Evolutionary conservation across 2,329 filamentous ascomycete species (phyloP).

Genomic region (Venturia carpophila): DNA sequence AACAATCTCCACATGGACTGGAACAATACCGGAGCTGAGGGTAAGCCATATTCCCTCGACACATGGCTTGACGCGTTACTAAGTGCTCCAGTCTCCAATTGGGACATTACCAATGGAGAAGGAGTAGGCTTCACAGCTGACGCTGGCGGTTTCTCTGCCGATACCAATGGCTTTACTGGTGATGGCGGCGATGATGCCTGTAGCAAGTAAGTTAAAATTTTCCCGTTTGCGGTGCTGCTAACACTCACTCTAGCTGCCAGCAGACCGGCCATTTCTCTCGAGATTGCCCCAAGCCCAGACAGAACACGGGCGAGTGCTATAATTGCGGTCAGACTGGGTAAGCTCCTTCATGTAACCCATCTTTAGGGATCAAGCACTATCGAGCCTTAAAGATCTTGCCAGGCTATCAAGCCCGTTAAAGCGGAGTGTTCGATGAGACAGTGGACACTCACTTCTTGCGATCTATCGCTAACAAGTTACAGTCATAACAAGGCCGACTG

Average conservation of each 20-base stretch:
- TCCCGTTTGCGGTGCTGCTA: neutral
- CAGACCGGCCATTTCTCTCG: constrained; percentile 40
- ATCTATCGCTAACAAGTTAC: neutral
- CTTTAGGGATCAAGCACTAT: neutral
- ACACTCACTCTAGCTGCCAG: constrained; percentile 30
- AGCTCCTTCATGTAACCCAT: constrained; percentile 19
- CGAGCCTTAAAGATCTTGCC: neutral
- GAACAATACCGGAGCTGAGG: neutral
- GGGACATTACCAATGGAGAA: neutral
- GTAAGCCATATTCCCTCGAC: neutral
- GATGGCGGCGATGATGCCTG: constrained; percentile 30
- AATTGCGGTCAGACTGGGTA: constrained; percentile 52
- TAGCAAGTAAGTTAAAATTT: constrained; percentile 33
- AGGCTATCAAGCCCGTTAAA: neutral
- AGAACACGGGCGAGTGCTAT: constrained; percentile 46
- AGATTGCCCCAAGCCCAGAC: constrained; percentile 38
- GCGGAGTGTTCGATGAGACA: neutral
- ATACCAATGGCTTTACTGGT: constrained; percentile 21
- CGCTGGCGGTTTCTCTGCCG: constrained; percentile 20
- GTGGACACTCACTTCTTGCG: neutral
- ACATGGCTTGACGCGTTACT: neutral
- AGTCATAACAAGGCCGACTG: constrained; percentile 59
- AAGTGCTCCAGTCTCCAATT: neutral
- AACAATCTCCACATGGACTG: neutral
- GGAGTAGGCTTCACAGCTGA: constrained; percentile 15